These are phyloP conservation scores for Calonectria naviculata DNA, from an alignment of 2,329 filamentous ascomycete species.

Conservation along the genomic window DNA sequence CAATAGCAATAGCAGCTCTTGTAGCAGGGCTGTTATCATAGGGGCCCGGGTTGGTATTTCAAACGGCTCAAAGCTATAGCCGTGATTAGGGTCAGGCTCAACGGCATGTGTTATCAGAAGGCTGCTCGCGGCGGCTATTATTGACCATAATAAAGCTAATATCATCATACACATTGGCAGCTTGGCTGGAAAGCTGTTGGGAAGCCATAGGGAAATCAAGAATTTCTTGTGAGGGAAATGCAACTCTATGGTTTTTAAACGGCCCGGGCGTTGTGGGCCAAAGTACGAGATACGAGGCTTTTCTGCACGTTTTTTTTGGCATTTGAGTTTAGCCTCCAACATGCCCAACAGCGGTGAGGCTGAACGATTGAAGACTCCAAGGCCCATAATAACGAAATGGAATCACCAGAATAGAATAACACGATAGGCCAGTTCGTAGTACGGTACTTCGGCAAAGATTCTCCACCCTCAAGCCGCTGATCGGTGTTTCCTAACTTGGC, in stretches of 20 bases:
- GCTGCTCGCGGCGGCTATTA: not conserved
- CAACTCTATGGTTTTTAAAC: too few species aligned
- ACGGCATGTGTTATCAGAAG: not conserved
- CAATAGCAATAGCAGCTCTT: not conserved
- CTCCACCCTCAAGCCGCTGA: too few species aligned
- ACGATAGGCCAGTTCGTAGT: not conserved
- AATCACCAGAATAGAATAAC: not conserved
- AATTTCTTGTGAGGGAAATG: too few species aligned
- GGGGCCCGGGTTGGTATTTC: not conserved
- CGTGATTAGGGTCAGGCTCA: not conserved
- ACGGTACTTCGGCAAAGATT: not conserved
- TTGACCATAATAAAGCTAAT: not conserved
- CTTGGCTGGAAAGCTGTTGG: not conserved
- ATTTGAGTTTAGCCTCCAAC: too few species aligned
- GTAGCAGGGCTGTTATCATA: not conserved
- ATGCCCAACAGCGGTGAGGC: too few species aligned
- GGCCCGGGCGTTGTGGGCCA: too few species aligned
- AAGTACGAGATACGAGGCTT: too few species aligned
- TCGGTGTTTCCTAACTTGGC: not conserved
- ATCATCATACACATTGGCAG: not conserved
- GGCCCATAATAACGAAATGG: not conserved
- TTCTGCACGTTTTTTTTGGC: too few species aligned
- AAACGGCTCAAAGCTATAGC: not conserved
- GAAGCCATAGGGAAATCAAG: too few species aligned
- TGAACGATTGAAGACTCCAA: not conserved